Evolutionary conservation across 2,329 filamentous ascomycete species (phyloP).

Genomic region (Fusarium camptoceras): DNA sequence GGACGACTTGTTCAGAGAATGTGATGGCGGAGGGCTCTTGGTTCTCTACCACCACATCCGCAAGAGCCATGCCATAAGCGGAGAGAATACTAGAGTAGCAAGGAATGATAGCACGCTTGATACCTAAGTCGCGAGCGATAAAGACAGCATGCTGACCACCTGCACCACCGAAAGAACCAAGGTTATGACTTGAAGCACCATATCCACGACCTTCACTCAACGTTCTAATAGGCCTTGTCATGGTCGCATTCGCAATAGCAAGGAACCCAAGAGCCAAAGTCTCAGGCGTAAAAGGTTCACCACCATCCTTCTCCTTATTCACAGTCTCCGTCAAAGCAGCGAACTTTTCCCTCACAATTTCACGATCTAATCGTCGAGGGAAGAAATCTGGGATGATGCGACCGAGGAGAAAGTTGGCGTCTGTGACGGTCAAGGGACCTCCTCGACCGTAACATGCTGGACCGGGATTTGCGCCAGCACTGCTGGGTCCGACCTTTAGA

Average conservation of each 20-base stretch:
- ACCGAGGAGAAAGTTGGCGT: constrained; percentile 77
- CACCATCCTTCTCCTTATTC: constrained; percentile 41
- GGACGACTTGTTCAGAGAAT: constrained; percentile 36
- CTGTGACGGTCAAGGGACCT: constrained; percentile 77
- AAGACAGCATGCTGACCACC: constrained; percentile 60
- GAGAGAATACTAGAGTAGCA: constrained; percentile 60
- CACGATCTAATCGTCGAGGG: constrained; percentile 60
- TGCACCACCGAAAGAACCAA: constrained; percentile 50
- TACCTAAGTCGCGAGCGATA: constrained; percentile 57
- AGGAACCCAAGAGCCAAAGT: constrained; percentile 75
- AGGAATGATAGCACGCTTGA: constrained; percentile 57
- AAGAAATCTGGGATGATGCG: constrained; percentile 71
- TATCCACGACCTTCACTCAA: constrained; percentile 48
- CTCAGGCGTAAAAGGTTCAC: constrained; percentile 37
- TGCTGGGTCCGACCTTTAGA: constrained; percentile 78
- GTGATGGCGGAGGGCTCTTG: constrained; percentile 53
- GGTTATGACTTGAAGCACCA: constrained; percentile 41
- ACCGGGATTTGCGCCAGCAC: constrained; percentile 77
- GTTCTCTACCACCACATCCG: constrained; percentile 58
- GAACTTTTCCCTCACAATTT: constrained; percentile 56
- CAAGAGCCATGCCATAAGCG: constrained; percentile 60
- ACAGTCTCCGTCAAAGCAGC: constrained; percentile 51
- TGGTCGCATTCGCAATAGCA: constrained; percentile 78
- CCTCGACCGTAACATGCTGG: constrained; percentile 78
- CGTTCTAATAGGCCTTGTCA: constrained; percentile 74